Base-by-base conservation (phyloP, 805 yeast species). In the Diddensiella transvaalensis region DNA sequence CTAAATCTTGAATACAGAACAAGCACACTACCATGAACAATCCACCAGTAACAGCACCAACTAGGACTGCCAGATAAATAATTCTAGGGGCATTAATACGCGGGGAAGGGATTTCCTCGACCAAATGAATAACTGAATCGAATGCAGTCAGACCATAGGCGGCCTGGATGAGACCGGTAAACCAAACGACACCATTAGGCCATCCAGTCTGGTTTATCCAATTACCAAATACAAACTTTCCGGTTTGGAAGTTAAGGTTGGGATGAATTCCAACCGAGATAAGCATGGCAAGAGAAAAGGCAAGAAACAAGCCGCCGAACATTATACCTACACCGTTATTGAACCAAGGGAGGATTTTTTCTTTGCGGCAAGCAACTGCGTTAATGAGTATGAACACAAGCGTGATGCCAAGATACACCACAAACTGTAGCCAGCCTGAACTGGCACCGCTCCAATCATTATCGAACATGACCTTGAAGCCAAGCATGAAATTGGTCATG, bases 121-220 rank as follows among this genome's bases (percentile, higher is more conserved):
- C 80, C 73, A 86, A 77, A 3, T 91, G 81, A 18, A 86, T 84
- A 22, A 85, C 71, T 78, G 85, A 79, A 19, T 91, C 90, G 63
- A 83, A 86, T 0, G 93, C 95, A 52, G 85, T 86, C 57, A 85
- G 70, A 22, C 91, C 85, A 62, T 84, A 84, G 33, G 85, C 81
- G 1, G 89, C 80, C 55, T 86, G 84, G 63, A 84, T 89, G 47
- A 87, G 75, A 0, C 91, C 93, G 36, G 85, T 78, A 42, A 86
- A 68, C 54, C 85, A 86, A 1, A 91, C 87, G 49, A 86, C 58
- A 1, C 79, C 74, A 42, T 72, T 76, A 15, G 87, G 83, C 84
- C 89, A 85, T 2, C 93, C 95, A 3, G 89, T 52, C 15, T 40
- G 26, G 32, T 53, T 53, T 33, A 51, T 36, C 49, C 51, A 52